phyloP scores from a whole-genome alignment of 2,329 filamentous ascomycete genomes.

The Trichoderma asperellum region DNA sequence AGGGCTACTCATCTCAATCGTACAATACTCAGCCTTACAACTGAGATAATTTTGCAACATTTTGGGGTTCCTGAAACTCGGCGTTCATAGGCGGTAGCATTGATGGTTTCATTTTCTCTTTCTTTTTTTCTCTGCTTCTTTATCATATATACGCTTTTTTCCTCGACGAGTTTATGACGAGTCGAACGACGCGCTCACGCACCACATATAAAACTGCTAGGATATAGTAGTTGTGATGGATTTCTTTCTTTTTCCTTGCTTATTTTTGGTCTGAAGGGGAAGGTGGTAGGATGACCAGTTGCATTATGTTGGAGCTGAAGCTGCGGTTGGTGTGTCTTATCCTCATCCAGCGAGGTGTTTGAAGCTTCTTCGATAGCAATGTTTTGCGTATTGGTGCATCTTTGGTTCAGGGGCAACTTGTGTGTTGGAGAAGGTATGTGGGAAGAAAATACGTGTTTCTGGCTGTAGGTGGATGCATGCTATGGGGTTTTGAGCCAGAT shows the following conservation, averaged over 20 bases:
- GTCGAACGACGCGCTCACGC: slow-evolving; percentile 30
- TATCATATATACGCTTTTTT: slow-evolving; percentile 19
- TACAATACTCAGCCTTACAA: slow-evolving; percentile 26
- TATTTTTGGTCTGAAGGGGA: slow-evolving; percentile 1
- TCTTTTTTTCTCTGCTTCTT: slow-evolving; percentile 25
- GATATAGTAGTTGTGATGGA: slow-evolving; percentile 26
- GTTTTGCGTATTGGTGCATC: slow-evolving; percentile 33
- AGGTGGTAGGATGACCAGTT: background rate
- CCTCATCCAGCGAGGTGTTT: slow-evolving; percentile 31
- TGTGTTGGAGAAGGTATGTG: slow-evolving; percentile 32
- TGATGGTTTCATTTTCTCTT: slow-evolving; percentile 31
- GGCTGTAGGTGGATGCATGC: slow-evolving; percentile 33
- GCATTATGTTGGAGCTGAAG: slow-evolving; percentile 12
- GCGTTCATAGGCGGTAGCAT: slow-evolving; percentile 35
- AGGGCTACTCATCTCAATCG: slow-evolving; percentile 20
- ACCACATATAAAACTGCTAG: slow-evolving; percentile 14
- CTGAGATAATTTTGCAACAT: slow-evolving; percentile 17
- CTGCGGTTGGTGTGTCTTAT: background rate
- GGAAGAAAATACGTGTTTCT: slow-evolving; percentile 33
- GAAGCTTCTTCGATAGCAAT: slow-evolving; percentile 34
- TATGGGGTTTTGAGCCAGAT: slow-evolving; percentile 30
- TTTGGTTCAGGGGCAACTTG: slow-evolving; percentile 26
- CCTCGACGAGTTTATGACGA: slow-evolving; percentile 25
- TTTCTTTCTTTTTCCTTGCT: background rate
- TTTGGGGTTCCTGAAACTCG: slow-evolving; percentile 30